These are phyloP conservation scores for Cryphonectria japonica DNA, from an alignment of 2,329 filamentous ascomycete species.

Conservation along the genomic window DNA sequence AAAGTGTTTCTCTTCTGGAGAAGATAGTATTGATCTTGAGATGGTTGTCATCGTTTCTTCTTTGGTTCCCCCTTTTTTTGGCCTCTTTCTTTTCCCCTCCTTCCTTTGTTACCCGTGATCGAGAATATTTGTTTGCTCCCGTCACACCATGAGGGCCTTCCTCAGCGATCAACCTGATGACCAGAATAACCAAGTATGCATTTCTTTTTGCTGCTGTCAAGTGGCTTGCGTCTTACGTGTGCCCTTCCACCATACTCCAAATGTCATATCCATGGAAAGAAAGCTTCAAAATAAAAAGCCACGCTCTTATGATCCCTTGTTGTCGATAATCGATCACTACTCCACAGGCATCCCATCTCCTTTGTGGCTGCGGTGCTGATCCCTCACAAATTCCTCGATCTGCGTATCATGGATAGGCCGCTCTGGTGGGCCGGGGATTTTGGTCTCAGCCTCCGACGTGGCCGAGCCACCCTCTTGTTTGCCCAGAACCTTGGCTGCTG, in stretches of 20 bases:
- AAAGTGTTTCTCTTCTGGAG: neutral
- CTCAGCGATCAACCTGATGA: neutral
- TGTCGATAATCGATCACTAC: neutral
- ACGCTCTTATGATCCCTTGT: neutral
- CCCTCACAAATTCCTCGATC: slow-evolving; percentile 57
- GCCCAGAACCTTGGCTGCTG: slow-evolving; percentile 47
- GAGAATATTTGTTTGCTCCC: neutral
- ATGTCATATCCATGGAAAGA: neutral
- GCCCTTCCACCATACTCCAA: neutral
- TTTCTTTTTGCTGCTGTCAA: neutral
- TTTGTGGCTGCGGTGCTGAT: slow-evolving; percentile 54
- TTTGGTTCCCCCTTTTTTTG: no score
- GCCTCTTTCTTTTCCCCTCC: no score
- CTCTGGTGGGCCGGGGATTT: slow-evolving; percentile 43
- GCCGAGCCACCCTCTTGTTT: slow-evolving; percentile 36
- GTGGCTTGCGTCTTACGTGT: neutral
- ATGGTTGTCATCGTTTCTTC: no score
- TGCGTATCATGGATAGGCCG: slow-evolving; percentile 51
- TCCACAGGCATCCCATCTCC: slow-evolving; percentile 32
- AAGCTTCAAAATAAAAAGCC: neutral
- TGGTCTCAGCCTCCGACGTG: slow-evolving; percentile 22
- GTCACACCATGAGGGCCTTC: neutral
- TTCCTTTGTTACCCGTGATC: neutral
- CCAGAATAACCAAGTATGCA: neutral
- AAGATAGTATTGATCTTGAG: neutral